Conservation (phyloP, 129 eudicot genomes). For the Mikania micrantha region DNA sequence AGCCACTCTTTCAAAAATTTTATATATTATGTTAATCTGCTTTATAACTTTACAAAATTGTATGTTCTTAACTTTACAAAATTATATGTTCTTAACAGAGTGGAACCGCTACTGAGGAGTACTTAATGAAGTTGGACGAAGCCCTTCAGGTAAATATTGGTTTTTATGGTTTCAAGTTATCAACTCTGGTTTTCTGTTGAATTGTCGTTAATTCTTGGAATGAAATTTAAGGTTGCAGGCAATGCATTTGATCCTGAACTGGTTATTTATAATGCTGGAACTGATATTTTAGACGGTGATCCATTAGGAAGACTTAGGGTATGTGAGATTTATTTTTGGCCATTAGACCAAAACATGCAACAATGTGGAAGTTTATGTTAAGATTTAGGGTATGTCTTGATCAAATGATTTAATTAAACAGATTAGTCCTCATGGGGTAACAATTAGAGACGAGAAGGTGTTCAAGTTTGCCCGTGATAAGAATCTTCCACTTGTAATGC, state of each 20-base stretch:
- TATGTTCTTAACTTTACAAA: background rate
- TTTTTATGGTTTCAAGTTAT: background rate
- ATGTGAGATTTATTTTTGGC: background rate
- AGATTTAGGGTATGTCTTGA: background rate
- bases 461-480: slow-evolving; percentile 68
- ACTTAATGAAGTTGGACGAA: slow-evolving; percentile 56
- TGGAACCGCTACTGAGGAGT: slow-evolving; percentile 71
- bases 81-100: slow-evolving; percentile 33
- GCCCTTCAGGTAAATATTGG: slow-evolving; percentile 55
- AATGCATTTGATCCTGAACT: slow-evolving; percentile 64
- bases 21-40: background rate
- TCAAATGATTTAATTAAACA: slow-evolving; percentile 21
- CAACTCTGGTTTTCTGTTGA: background rate
- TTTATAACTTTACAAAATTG: background rate
- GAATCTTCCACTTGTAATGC: slow-evolving; percentile 79
- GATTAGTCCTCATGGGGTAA: slow-evolving; percentile 81
- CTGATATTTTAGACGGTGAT: slow-evolving; percentile 91
- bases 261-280: slow-evolving; percentile 92
- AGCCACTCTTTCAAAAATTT: slow-evolving; percentile 9
- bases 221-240: slow-evolving; percentile 56
- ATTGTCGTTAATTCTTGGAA: slow-evolving; percentile 4
- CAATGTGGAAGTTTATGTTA: background rate
- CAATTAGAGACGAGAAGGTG: slow-evolving; percentile 77
- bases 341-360: background rate
- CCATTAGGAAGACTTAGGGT: slow-evolving; percentile 91